Base-by-base conservation (phyloP, 1,284 basidiomycete genomes). In the Sanguinoderma infundibulare region DNA sequence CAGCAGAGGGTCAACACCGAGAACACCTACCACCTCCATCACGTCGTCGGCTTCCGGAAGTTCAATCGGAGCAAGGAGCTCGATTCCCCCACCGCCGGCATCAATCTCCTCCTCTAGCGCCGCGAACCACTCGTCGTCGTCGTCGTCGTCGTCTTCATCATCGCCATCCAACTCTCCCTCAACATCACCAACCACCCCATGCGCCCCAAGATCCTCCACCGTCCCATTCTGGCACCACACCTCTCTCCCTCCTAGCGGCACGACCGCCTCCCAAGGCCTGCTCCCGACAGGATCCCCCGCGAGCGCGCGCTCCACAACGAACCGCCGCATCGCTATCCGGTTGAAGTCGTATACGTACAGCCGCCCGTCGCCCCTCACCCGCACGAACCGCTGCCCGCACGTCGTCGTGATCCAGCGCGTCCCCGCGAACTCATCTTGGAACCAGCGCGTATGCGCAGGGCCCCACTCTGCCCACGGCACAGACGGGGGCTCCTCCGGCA, bases 381-480 rank as follows among this genome's bases (percentile, higher is more conserved):
- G 62, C 32, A 78, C 78, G 49, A 76, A 77, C 14, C 83, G 74
- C 69, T 82, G 79, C 4, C 83, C 83, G 20, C 74, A 73, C 3
- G 81, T 79, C 5, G 78, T 81, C 46, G 82, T 84, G 53, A 84
- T 82, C 81, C 81, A 84, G 20, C 78, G 73, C 34, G 73, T 77
- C 10, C 77, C 71, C 34, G 75, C 65, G n/a, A 62, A 62, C 30
- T 77, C 75, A 22, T 74, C 69, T 52, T 77, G 72, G 61, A 82
- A 75, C 78, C 80, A 83, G 15, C 81, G 76, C 30, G 79, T 77
- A 10, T 72, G 66, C 0, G 58, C 57, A 3, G 77, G 76, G 3
- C 81, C 82, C 83, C 83, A 85, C 1, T 69, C 62, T 0, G 61
- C 55, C 79, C 81, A 84, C 0, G 74, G 68, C 12, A 81, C 6